Base-by-base conservation (phyloP, 345 rosid species). In the Lepidium sativum region DNA sequence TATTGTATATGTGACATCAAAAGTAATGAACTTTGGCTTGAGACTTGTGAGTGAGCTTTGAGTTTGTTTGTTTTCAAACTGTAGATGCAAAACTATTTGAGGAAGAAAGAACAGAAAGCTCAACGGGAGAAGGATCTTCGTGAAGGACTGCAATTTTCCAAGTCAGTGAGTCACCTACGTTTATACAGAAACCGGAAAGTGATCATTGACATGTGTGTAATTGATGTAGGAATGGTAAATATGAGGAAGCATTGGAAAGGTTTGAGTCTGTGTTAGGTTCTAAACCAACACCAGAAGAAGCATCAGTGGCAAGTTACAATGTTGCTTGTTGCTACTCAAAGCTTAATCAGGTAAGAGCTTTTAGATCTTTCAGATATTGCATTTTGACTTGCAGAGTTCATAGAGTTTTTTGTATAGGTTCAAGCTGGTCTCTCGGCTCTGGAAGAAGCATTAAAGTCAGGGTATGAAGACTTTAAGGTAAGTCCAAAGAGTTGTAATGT, bases 261-360 rank as follows among this genome's bases (percentile, higher is more conserved):
- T 92, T 92, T 60, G 98, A 92, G 82, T 92, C 97, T 17, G 94
- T 89, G n/a, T 53, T 89, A 75, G 98, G 98, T 48, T 84, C 95
- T 9, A 92, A 78, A 84, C 97, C 98, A 44, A 83, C 86, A 17
- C 69, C 76, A 13, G 62, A 56, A 17, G 97, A 92, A 81, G 81
- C 96, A 76, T 68, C 98, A 2, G 84, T 86, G 14, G 90, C 97
- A 17, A 82, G 96, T 76, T 89, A 89, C 84, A 89, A 92, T 75
- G 97, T 94, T 21, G 96, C 99, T 27, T 92, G 92, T 71, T 89
- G 97, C 66, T 92, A 87, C 76, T 84, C 95, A 20, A 89, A 86
- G 83, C 96, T 92, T 64, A 78, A 86, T 78, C 96, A 82, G 90
- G 99, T 89, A 78, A 34, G 4, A 3, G 1, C 11, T 15, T 56